Base-by-base conservation (phyloP, 441 rosid species). In the Gossypium trilobum region DNA sequence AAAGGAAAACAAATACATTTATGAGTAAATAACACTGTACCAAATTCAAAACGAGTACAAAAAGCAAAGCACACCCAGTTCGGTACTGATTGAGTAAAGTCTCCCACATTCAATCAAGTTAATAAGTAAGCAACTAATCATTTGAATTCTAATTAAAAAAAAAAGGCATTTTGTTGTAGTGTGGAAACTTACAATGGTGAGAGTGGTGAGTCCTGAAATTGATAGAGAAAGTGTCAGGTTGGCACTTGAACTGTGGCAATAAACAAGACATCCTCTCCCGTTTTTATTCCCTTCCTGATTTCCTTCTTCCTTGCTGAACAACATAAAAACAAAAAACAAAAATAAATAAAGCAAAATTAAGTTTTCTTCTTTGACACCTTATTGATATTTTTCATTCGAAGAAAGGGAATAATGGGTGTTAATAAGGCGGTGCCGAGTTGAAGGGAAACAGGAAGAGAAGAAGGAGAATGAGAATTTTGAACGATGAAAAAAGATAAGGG, bases 171-270 rank as follows among this genome's bases (percentile, higher is more conserved):
- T 1, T 36, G 19, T 63, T 7, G 13, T 19, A 44, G 56, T 23
- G 3, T 11, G 55, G 14, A 23, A 42, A 65, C 60, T 54, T 31
- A 68, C 72, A 74, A 54, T 71, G 61, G 72, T 74, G 72, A 54
- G 77, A 73, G 57, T 65, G 76, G 78, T 78, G 85, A 78, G 87
- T 63, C 74, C 84, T 84, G 84, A 88, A 85, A 52, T 88, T 88
- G 74, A 85, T 64, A 79, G 85, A 82, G 83, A 94, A 85, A 19
- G 83, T 73, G 80, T 85, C 93, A 11, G 96, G 96, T 23, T 85
- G 95, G 78, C 97, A 92, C 88, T 92, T 94, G 85, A 94, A 89
- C 82, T 86, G 97, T 4, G 95, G 97, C 72, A 95, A 82, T 22
- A 94, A 84, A 84, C 94, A 92, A 77, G 97, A 90, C 85, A 92